A percentile compares a stretch with the other conserved stretches of the same genome.
These are phyloP conservation scores for Barnettozyma siamensis DNA, from an alignment of 805 yeast genomes.

Conservation along the genomic window DNA sequence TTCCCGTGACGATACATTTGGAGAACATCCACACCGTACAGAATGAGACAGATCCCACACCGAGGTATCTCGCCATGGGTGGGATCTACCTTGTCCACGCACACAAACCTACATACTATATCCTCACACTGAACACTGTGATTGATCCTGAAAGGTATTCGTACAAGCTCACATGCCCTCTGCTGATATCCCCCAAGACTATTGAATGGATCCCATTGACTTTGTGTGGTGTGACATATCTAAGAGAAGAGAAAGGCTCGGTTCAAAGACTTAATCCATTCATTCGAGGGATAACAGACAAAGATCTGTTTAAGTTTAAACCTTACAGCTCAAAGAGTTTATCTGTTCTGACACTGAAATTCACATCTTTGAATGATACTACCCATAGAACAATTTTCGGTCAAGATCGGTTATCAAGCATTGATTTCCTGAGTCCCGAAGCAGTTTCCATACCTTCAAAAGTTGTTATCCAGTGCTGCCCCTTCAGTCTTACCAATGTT, in stretches of 20 bases:
- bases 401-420: conserved; percentile 6
- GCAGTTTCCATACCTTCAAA: conserved; percentile 15
- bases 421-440: conserved; percentile 9
- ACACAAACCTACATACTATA: conserved; percentile 9
- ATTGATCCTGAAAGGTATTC: conserved; percentile 12
- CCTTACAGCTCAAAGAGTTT: conserved; percentile 13
- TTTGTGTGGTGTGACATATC: conserved; percentile 4
- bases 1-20: conserved; percentile 24
- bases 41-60: conserved; percentile 2
- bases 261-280: conserved; percentile 1
- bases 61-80: conserved; percentile 14
- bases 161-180: conserved; percentile 14
- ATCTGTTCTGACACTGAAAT: conserved; percentile 15
- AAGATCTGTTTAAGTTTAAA: conserved; percentile 16
- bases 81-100: conserved; percentile 20
- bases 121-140: conserved; percentile 16
- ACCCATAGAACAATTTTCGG: conserved; percentile 11
- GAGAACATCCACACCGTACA: conserved; percentile 2
- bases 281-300: conserved; percentile 7
- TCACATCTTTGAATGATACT: conserved; percentile 3
- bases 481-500: conserved; percentile 26
- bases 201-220: conserved; percentile 17
- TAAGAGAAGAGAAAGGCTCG: conserved; percentile 1
- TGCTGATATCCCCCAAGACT: conserved; percentile 10
- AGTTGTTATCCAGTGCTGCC: conserved; percentile 21